Evolutionary conservation across 1,284 basidiomycete genomes (phyloP).

Genomic region (Cutaneotrichosporon cavernicola): DNA sequence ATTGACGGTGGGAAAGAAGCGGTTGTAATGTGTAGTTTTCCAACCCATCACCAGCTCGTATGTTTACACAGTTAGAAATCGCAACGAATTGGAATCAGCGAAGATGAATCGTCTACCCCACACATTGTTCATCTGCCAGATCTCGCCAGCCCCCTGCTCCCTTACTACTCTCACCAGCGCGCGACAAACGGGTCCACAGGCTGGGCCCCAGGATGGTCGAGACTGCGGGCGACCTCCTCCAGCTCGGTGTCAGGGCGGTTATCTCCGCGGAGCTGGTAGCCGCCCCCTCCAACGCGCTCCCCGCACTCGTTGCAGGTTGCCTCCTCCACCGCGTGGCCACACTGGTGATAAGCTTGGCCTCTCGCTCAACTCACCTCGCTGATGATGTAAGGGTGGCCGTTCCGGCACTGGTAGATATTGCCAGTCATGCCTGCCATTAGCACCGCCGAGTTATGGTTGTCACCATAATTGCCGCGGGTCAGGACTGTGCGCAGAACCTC

Average conservation of each 20-base stretch:
- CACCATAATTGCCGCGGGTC: background rate
- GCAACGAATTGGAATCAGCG: background rate
- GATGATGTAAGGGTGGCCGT: conserved; percentile 60
- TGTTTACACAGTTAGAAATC: too few species aligned
- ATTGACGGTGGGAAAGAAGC: background rate
- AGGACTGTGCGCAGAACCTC: background rate
- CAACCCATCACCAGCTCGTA: background rate
- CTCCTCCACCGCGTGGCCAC: conserved; percentile 59
- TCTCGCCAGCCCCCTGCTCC: background rate
- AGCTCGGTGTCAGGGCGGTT: conserved; percentile 58
- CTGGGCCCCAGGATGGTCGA: background rate
- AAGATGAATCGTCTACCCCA: background rate
- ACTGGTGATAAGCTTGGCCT: conserved; percentile 9
- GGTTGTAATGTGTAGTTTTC: background rate
- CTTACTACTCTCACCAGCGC: background rate
- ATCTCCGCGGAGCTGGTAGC: conserved; percentile 51
- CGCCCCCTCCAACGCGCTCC: conserved; percentile 57
- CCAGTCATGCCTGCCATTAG: conserved; percentile 14
- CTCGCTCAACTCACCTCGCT: conserved; percentile 50
- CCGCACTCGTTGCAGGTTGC: conserved; percentile 61
- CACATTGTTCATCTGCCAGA: background rate
- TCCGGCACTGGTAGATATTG: conserved; percentile 48
- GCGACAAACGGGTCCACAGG: background rate
- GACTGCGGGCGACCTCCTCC: conserved; percentile 38
- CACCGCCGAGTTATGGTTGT: too few species aligned